Conservation (phyloP, 495 filamentous ascomycete species). For the Annulohypoxylon stygium region DNA sequence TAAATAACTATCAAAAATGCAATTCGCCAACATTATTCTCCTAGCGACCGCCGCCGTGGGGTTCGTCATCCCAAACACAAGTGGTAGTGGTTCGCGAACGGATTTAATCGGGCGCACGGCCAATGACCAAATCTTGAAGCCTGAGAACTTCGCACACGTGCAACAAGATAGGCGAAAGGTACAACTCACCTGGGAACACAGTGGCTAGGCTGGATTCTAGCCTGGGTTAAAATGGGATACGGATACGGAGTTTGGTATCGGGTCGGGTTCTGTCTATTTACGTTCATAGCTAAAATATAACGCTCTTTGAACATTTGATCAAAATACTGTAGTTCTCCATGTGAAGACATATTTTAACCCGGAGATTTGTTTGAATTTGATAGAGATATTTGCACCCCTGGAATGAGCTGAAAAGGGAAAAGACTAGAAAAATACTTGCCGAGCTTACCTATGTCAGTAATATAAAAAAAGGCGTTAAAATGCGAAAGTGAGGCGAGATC, state of each 20-base stretch:
- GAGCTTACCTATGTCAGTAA: slow-evolving; percentile 2
- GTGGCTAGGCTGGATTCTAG: slow-evolving; percentile 40
- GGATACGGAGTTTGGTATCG: slow-evolving; percentile 5
- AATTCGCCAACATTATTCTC: slow-evolving; percentile 38
- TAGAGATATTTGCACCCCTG: neutral
- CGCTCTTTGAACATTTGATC: slow-evolving; percentile 1
- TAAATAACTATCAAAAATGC: slow-evolving; percentile 31
- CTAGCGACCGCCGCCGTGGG: slow-evolving; percentile 30
- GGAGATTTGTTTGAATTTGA: neutral
- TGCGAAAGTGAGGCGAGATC: slow-evolving; percentile 40
- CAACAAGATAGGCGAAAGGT: slow-evolving; percentile 43
- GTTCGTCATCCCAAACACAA: slow-evolving; percentile 35
- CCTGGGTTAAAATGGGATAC: slow-evolving; percentile 7
- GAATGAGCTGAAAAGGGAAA: neutral
- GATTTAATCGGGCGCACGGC: neutral
- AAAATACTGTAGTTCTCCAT: neutral
- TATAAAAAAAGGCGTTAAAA: slow-evolving; percentile 5
- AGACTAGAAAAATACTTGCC: neutral
- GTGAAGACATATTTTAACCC: neutral
- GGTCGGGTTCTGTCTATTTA: neutral
- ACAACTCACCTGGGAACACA: slow-evolving; percentile 20
- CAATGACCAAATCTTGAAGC: slow-evolving; percentile 28
- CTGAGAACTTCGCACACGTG: slow-evolving; percentile 37
- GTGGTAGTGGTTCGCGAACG: slow-evolving; percentile 11
- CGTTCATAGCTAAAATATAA: slow-evolving; percentile 4